These are phyloP conservation scores for Daldinia sp. DNA, from an alignment of 2,329 filamentous ascomycete species.

Conservation along the genomic window DNA sequence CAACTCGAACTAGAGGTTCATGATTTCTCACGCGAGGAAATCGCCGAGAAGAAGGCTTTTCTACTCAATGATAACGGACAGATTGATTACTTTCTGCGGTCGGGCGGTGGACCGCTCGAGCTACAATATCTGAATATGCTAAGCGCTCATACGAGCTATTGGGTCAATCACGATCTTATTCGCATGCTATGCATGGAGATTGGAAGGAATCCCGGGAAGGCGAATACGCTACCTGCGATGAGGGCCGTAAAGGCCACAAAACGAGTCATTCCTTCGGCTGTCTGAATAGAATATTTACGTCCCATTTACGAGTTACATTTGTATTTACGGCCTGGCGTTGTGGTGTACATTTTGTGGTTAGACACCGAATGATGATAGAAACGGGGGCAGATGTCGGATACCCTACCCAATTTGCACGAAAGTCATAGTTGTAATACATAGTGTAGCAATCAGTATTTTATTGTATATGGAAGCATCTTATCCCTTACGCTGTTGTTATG, in stretches of 20 bases:
- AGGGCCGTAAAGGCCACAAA: slow-evolving; percentile 64
- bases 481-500: not conserved
- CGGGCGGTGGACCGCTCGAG: slow-evolving; percentile 85
- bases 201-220: slow-evolving; percentile 75
- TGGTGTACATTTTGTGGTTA: not conserved
- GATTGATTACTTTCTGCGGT: slow-evolving; percentile 87
- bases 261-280: slow-evolving; percentile 41
- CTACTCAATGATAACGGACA: slow-evolving; percentile 96
- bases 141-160: slow-evolving; percentile 93
- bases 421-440: slow-evolving; percentile 10
- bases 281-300: slow-evolving; percentile 15
- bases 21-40: slow-evolving; percentile 90
- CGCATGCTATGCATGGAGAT: slow-evolving; percentile 89
- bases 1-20: slow-evolving; percentile 94
- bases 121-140: slow-evolving; percentile 98
- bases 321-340: slow-evolving; percentile 23
- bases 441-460: not conserved
- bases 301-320: slow-evolving; percentile 10
- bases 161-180: slow-evolving; percentile 88
- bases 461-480: not conserved
- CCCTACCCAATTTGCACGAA: slow-evolving; percentile 26
- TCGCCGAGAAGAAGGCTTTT: slow-evolving; percentile 87
- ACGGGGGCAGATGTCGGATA: slow-evolving; percentile 31
- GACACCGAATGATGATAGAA: slow-evolving; percentile 22
- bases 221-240: slow-evolving; percentile 65